These are phyloP conservation scores for Globisporangium nagaii DNA, from an alignment of 352 stramenopile genomes.

Conservation along the genomic window DNA sequence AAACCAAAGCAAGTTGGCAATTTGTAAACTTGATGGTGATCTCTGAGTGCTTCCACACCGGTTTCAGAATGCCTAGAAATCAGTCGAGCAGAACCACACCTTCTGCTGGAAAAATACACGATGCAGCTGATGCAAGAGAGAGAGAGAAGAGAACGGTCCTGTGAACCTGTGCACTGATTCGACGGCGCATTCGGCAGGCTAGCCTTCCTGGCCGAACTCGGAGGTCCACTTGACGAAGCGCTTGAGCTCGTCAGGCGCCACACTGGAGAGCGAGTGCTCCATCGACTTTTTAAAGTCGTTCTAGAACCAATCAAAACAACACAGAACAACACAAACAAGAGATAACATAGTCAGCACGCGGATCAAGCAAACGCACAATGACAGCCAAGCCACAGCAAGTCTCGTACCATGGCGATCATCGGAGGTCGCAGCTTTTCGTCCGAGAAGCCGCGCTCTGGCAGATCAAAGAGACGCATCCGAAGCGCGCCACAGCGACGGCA, in stretches of 20 bases:
- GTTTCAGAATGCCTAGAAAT: too few species aligned
- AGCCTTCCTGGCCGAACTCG: constrained; percentile 99
- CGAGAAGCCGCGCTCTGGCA: constrained; percentile 74
- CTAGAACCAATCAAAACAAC: constrained; percentile 20
- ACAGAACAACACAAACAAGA: background rate
- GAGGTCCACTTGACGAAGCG: constrained; percentile 98
- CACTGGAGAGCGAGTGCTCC: constrained; percentile 91
- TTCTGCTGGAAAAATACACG: constrained; percentile 6
- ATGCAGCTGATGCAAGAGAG: constrained; percentile 6
- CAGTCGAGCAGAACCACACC: too few species aligned
- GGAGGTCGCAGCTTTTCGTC: constrained; percentile 82
- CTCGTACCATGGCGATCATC: constrained; percentile 80
- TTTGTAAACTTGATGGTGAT: too few species aligned
- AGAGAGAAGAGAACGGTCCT: background rate
- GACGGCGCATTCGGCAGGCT: too few species aligned
- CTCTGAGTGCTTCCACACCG: too few species aligned
- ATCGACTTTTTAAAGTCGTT: constrained; percentile 96
- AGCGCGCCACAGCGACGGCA: constrained; percentile 69
- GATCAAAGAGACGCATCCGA: constrained; percentile 83
- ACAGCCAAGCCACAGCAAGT: background rate
- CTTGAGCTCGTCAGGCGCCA: constrained; percentile 96
- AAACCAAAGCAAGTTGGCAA: too few species aligned
- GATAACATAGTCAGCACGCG: background rate
- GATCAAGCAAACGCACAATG: background rate
- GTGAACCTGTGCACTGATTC: too few species aligned